Evolutionary conservation across 2,329 filamentous ascomycete species (phyloP).

Genomic region (Aphanocladium album): DNA sequence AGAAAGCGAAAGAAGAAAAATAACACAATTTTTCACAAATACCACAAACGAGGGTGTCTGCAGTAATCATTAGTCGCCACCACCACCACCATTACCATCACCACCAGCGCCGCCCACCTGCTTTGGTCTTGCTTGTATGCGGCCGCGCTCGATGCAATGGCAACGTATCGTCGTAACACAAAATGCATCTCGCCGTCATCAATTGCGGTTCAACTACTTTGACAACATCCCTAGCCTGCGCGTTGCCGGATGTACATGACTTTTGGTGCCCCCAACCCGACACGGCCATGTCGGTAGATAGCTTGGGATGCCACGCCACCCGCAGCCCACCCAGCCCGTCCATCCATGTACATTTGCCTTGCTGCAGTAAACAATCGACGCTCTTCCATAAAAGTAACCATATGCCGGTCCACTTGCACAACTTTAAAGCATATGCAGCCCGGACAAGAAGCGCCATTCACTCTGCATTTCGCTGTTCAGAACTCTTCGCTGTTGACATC

Average conservation of each 20-base stretch:
- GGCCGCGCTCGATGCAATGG: slow-evolving; percentile 7
- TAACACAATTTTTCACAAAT: neutral
- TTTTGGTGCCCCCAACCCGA: neutral
- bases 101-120: neutral
- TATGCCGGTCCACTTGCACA: slow-evolving; percentile 8
- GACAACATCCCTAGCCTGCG: neutral
- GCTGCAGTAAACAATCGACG: slow-evolving; percentile 5
- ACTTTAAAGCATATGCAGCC: slow-evolving; percentile 2
- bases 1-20: neutral
- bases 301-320: slow-evolving; percentile 6
- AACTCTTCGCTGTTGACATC: neutral
- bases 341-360: neutral
- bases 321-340: slow-evolving; percentile 3
- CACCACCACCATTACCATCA: neutral
- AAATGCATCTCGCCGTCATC: slow-evolving; percentile 9
- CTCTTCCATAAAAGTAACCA: neutral
- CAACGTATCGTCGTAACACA: slow-evolving; percentile 8
- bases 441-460: neutral
- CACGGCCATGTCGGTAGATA: slow-evolving; percentile 8
- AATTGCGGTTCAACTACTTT: neutral
- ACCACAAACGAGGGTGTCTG: neutral
- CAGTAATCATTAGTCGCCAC: slow-evolving; percentile 5
- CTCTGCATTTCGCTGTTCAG: neutral
- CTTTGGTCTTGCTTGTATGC: neutral
- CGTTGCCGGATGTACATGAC: neutral